Evolutionary conservation across 805 yeast genomes (phyloP), one percentile per base, ranked within the genome.

Genomic region (Candida golubevii): DNA sequence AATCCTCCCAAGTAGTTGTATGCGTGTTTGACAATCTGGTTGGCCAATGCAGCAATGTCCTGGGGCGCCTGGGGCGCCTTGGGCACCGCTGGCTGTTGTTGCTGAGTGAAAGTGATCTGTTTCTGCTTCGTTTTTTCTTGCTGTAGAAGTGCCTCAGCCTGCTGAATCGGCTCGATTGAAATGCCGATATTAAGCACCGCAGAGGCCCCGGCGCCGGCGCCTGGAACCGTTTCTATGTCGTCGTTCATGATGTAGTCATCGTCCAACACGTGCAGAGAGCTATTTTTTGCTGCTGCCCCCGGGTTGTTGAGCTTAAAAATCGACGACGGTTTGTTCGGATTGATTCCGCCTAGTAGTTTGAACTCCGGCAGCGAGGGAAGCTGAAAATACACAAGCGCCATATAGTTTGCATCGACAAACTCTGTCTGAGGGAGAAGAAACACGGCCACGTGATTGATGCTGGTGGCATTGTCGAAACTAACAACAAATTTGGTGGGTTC

Each of bases 1-100:
- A 90, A 91, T n/a, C 97, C 87, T 1, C 95, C 81, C 39, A 91
- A 65, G 60, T 78, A 93, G 60, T 93, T 90, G 66, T 91, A 93
- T 1, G 97, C 97, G 63, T 93, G 88, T 33, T 82, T 82, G 15
- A 93, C 95, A 45, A 93, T 88, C 60, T 86, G 87, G 49, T 85
- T 87, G 1, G 97, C 97, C 45, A 91, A 63, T 0, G 67, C 66
- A 1, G 88, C 85, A 1, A 59, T 55, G 45, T 61, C 59, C 45
- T 49, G 54, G 9, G 69, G 65, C 14, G 49, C 44, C 31, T 45
- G 46, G 8, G 61, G 61, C 6, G 64, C 50, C 6, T 54, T 44
- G 3, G 52, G 49, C 30, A 32, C 40, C 28, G 36, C 33, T 18
- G 23, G 23, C 6, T 29, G 32, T 11, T 55, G 38, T 1, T 56